Conservation (phyloP, 2,329 filamentous ascomycete genomes). For the Fusarium abutilonis region DNA sequence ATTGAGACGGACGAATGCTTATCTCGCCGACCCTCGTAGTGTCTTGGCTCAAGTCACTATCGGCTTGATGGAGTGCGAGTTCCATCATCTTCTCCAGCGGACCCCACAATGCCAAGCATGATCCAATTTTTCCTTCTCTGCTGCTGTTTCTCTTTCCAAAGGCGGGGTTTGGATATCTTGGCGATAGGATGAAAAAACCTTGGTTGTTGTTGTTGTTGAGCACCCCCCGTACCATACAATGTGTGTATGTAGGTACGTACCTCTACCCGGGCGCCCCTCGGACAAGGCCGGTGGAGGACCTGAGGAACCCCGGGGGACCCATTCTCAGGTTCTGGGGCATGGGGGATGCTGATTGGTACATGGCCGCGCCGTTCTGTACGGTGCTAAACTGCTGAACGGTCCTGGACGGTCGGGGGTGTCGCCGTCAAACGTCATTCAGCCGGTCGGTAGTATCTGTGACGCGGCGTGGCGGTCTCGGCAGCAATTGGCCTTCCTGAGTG, state of each 20-base stretch:
- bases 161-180: slow-evolving; percentile 41
- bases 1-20: slow-evolving; percentile 25
- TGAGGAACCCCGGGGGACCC: slow-evolving; percentile 2
- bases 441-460: slow-evolving; percentile 38
- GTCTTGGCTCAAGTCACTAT: slow-evolving; percentile 33
- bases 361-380: slow-evolving; percentile 26
- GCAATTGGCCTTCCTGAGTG: slow-evolving; percentile 36
- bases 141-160: slow-evolving; percentile 35
- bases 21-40: slow-evolving; percentile 27
- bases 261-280: slow-evolving; percentile 27
- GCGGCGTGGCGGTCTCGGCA: slow-evolving; percentile 44
- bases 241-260: too few relatives aligned
- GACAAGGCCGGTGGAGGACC: slow-evolving; percentile 21
- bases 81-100: slow-evolving; percentile 26
- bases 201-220: slow-evolving; percentile 40
- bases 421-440: slow-evolving; percentile 39
- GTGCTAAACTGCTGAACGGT: slow-evolving; percentile 22
- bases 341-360: slow-evolving; percentile 23
- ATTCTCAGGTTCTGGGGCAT: slow-evolving; percentile 9
- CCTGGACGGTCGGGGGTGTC: slow-evolving; percentile 22
- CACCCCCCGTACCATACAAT: slow-evolving; percentile 17
- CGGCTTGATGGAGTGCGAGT: slow-evolving; percentile 20
- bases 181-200: slow-evolving; percentile 37
- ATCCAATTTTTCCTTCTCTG: slow-evolving; percentile 43
- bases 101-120: slow-evolving; percentile 41